These are phyloP conservation scores for Mycena rosella DNA, from an alignment of 768 basidiomycete species.

Conservation along the genomic window DNA sequence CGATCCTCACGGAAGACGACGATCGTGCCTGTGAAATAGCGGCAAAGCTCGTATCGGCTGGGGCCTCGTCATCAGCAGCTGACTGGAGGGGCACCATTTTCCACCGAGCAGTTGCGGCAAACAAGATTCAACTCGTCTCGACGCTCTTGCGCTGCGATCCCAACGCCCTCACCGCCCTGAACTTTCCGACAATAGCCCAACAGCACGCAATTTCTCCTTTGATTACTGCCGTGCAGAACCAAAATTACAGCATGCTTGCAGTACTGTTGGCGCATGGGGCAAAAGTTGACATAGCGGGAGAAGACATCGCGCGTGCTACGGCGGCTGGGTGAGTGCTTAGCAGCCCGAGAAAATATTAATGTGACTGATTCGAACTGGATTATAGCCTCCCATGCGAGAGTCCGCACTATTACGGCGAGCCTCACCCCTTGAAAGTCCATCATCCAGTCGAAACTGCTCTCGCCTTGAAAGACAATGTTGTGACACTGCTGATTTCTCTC, in stretches of 20 bases:
- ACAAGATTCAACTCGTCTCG: slow-evolving; percentile 52
- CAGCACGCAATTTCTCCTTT: slow-evolving; percentile 51
- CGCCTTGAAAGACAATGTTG: too few relatives aligned
- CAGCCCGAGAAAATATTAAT: too few relatives aligned
- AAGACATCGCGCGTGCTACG: too few relatives aligned
- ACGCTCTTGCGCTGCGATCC: slow-evolving; percentile 57
- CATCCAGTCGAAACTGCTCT: too few relatives aligned
- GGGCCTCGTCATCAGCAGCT: slow-evolving; percentile 57
- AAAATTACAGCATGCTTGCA: slow-evolving; percentile 48
- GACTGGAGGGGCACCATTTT: slow-evolving; percentile 56
- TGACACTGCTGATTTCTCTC: too few relatives aligned
- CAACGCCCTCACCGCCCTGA: slow-evolving; percentile 49
- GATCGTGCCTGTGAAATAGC: slow-evolving; percentile 54
- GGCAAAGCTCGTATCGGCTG: slow-evolving; percentile 53
- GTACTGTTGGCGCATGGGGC: slow-evolving; percentile 54
- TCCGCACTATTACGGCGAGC: too few relatives aligned
- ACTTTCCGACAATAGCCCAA: slow-evolving; percentile 50
- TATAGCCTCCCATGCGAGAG: too few relatives aligned
- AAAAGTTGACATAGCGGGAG: too few relatives aligned
- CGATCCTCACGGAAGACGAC: slow-evolving; percentile 55
- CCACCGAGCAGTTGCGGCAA: slow-evolving; percentile 51
- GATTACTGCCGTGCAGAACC: slow-evolving; percentile 47
- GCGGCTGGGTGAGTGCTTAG: too few relatives aligned
- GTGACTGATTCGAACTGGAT: too few relatives aligned
- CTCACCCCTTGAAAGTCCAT: too few relatives aligned